Percentiles rank a stretch among this genome's conserved stretches.
Evolutionary conservation across 1,284 basidiomycete species (phyloP).

Genomic region (Trichosporon asahii): DNA sequence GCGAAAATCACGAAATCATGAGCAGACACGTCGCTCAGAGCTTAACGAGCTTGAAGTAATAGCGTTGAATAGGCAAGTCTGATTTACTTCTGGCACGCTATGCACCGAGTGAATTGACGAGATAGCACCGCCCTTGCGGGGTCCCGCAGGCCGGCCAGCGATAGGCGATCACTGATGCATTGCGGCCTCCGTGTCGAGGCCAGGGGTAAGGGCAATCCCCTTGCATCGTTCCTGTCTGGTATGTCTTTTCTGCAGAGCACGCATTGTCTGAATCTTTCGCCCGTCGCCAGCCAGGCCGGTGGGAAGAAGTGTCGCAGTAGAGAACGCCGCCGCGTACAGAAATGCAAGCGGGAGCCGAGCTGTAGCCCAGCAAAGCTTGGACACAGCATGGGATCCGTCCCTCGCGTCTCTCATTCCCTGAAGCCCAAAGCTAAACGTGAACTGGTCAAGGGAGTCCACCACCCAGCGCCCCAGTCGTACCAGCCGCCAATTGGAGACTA

Average conservation of each 20-base stretch:
- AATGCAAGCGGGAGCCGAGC: conserved; percentile 1
- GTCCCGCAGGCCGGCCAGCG: background rate
- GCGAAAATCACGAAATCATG: background rate
- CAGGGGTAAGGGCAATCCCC: background rate
- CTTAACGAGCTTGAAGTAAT: background rate
- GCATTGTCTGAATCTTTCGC: background rate
- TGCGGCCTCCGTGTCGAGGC: background rate
- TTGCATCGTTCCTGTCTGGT: background rate
- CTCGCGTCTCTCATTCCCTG: background rate
- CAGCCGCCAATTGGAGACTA: background rate
- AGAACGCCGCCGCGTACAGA: background rate
- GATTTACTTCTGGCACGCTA: background rate
- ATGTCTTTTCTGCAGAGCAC: background rate
- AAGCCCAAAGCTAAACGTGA: background rate
- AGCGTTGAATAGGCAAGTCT: background rate
- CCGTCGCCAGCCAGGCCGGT: background rate
- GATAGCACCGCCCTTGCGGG: conserved; percentile 4
- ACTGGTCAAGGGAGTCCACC: background rate
- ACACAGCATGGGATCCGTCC: conserved; percentile 7
- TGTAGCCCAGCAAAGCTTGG: background rate
- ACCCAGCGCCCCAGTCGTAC: background rate
- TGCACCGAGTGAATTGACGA: background rate
- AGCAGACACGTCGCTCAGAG: background rate
- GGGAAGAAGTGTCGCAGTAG: background rate
- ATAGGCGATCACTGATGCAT: background rate